A percentile compares a stretch with the other conserved stretches of the same genome.
phyloP scores from a whole-genome alignment of 1,284 basidiomycete genomes.

The Apiotrichum gamsii region DNA sequence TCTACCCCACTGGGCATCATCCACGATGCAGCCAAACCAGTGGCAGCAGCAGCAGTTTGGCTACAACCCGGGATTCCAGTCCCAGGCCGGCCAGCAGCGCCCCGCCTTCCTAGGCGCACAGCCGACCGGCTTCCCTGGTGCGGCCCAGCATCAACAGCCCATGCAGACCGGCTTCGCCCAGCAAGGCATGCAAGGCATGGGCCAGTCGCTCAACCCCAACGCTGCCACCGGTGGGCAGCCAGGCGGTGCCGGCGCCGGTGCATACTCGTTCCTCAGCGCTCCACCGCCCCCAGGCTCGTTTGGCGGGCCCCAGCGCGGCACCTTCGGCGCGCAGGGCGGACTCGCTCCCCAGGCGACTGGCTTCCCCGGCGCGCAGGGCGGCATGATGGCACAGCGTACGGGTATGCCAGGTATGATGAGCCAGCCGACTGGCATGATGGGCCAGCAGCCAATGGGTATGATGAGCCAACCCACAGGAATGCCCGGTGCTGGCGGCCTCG shows the following conservation, averaged over 20 bases:
- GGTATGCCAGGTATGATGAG: slow-evolving; percentile 38
- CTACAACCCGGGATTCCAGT: slow-evolving; percentile 28
- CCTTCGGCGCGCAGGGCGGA: slow-evolving; percentile 32
- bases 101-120: slow-evolving; percentile 24
- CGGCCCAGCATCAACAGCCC: slow-evolving; percentile 47
- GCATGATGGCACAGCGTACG: slow-evolving; percentile 37
- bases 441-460: slow-evolving; percentile 47
- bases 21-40: slow-evolving; percentile 25
- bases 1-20: slow-evolving; percentile 2
- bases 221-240: too few species aligned
- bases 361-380: slow-evolving; percentile 21
- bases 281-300: slow-evolving; percentile 34
- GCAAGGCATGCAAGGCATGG: slow-evolving; percentile 12
- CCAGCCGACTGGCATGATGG: slow-evolving; percentile 51
- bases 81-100: slow-evolving; percentile 25
- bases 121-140: slow-evolving; percentile 30
- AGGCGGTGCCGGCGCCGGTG: slow-evolving; percentile 15
- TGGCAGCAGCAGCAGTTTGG: slow-evolving; percentile 30
- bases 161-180: slow-evolving; percentile 50
- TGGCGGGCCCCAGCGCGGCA: slow-evolving; percentile 21
- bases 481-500: slow-evolving; percentile 20
- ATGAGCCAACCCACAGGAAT: slow-evolving; percentile 33
- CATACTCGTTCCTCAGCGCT: slow-evolving; percentile 44
- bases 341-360: slow-evolving; percentile 33
- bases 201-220: slow-evolving; percentile 1